phyloP scores from a whole-genome alignment of 2,329 filamentous ascomycete genomes.

The Chalara sp. region DNA sequence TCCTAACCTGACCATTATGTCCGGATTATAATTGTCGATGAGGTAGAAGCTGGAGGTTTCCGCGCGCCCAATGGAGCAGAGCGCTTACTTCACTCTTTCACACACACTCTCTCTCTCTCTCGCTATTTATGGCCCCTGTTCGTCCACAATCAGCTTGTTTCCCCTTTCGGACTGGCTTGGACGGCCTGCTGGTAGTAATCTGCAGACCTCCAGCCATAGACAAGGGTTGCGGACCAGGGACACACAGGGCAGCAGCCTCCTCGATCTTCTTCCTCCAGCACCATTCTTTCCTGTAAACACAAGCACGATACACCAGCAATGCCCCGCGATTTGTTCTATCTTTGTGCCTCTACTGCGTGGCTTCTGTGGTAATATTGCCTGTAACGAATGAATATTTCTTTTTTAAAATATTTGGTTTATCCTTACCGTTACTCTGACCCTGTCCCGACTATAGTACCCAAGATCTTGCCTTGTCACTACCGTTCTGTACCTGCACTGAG shows the following conservation, averaged over 20 bases:
- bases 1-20: not conserved
- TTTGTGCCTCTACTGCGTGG: conserved; percentile 25
- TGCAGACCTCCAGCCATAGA: not conserved
- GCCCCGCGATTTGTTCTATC: conserved; percentile 26
- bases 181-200: not conserved
- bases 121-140: not conserved
- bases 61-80: not conserved
- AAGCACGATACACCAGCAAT: conserved; percentile 20
- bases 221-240: not conserved
- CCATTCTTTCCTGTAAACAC: not conserved
- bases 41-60: not conserved
- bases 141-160: not conserved
- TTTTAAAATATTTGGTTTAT: conserved; percentile 9
- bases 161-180: not conserved
- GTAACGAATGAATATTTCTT: conserved; percentile 11
- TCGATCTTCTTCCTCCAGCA: not conserved
- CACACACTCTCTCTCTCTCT: not conserved
- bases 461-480: conserved; percentile 15
- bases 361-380: conserved; percentile 13
- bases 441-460: conserved; percentile 3
- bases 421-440: conserved; percentile 8
- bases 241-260: not conserved
- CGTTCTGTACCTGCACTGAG: conserved; percentile 16
- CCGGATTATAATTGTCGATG: not conserved
- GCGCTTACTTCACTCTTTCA: not conserved